Conservation (phyloP, 148 eudicot genomes). For the Amaranthus palmeri region DNA sequence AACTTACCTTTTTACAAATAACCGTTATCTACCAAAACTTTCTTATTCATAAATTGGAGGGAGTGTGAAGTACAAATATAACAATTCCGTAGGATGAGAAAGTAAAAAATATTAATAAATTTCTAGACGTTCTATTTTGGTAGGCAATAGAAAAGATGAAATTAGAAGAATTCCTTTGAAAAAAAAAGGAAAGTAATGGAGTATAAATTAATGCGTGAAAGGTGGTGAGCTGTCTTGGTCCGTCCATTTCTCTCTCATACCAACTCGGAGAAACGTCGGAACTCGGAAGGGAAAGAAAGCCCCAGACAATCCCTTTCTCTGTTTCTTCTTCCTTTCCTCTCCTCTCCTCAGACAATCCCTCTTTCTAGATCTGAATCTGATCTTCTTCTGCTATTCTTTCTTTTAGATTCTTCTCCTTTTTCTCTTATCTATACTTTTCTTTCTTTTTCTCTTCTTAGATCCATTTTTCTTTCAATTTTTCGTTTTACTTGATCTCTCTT, state of each 20-base stretch:
- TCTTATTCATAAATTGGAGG: no score
- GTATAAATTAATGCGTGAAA: constrained; percentile 25
- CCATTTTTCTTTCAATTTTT: not conserved
- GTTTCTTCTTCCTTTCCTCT: constrained; percentile 11
- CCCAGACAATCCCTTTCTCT: constrained; percentile 13
- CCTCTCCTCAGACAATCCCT: constrained; percentile 1
- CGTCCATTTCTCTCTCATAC: constrained; percentile 14
- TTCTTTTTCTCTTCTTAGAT: not conserved
- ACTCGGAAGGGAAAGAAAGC: not conserved
- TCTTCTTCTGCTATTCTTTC: not conserved
- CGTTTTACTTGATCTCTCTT: not conserved
- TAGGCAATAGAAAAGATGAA: no score
- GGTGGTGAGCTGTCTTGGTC: constrained; percentile 43
- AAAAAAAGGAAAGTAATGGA: no score
- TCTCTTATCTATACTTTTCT: not conserved
- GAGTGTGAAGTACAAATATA: no score
- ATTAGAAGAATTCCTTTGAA: no score
- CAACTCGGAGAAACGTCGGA: constrained; percentile 3
- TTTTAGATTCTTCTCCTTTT: not conserved
- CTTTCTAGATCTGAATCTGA: constrained; percentile 3
- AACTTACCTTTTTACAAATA: no score
- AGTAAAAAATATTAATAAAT: no score
- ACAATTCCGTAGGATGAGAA: no score
- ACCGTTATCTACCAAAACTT: no score
- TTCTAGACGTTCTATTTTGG: no score